Conservation (phyloP, 2,329 filamentous ascomycete species). For the Hortaea werneckii region DNA sequence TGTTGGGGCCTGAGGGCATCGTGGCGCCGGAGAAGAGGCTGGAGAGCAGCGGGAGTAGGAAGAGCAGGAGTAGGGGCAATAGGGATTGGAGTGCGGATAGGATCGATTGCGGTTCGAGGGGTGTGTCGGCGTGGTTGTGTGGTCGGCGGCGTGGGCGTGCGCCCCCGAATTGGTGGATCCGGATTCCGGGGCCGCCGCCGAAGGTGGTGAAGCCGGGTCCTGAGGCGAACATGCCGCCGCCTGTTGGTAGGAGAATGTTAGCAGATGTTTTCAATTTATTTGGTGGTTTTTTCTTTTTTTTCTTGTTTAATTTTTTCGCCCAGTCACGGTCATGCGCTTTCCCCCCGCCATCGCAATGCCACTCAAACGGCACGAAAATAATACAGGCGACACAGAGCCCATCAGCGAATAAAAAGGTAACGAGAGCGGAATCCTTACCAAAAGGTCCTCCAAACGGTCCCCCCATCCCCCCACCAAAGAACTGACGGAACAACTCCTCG, state of each 20-base stretch:
- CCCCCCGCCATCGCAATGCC: too few species aligned
- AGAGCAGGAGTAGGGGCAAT: conserved; percentile 73
- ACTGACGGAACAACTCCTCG: conserved; percentile 92
- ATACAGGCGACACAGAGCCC: too few species aligned
- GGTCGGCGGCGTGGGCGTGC: conserved; percentile 65
- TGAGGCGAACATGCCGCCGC: conserved; percentile 50
- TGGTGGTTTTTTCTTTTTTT: conserved; percentile 2
- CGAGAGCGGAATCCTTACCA: too few species aligned
- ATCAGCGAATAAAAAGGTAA: too few species aligned
- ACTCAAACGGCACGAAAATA: too few species aligned
- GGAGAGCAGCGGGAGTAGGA: conserved; percentile 73
- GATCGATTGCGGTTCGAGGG: conserved; percentile 40
- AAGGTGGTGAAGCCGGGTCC: conserved; percentile 85
- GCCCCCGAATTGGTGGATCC: conserved; percentile 93
- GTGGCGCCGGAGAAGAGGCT: conserved; percentile 62
- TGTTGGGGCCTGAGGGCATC: conserved; percentile 51
- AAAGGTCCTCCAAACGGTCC: conserved; percentile 51
- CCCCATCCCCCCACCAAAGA: conserved; percentile 73
- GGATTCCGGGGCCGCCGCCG: conserved; percentile 78
- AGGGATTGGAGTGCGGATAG: conserved; percentile 41
- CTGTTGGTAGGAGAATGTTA: conserved; percentile 1
- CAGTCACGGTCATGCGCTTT: too few species aligned
- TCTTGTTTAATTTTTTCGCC: too few species aligned
- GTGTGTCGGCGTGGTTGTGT: conserved; percentile 45
- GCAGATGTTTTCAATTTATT: conserved; percentile 2